phyloP scores from a whole-genome alignment of 2,329 filamentous ascomycete genomes.

The Chaetomiaceae sp. region DNA sequence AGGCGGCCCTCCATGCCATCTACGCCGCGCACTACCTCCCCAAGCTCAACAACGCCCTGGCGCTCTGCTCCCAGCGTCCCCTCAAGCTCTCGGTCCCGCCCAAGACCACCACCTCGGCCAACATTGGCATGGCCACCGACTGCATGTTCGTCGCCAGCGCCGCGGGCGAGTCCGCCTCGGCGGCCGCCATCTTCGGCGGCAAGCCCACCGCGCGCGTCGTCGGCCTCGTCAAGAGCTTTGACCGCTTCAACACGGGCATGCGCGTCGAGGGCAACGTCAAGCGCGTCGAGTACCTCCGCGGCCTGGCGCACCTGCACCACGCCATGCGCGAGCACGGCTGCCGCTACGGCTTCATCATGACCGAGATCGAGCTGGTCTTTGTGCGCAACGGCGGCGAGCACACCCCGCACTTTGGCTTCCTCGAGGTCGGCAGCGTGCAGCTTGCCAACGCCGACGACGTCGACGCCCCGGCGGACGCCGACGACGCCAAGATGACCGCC shows the following conservation, averaged over 20 bases:
- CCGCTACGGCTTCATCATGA: slow-evolving; percentile 93
- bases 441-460: slow-evolving; percentile 38
- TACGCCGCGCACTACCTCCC: slow-evolving; percentile 75
- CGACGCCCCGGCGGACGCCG: slow-evolving; percentile 17
- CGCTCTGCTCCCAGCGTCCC: slow-evolving; percentile 66
- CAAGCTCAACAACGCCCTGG: slow-evolving; percentile 80
- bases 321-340: slow-evolving; percentile 91
- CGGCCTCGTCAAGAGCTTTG: slow-evolving; percentile 82
- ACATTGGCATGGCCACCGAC: slow-evolving; percentile 34
- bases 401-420: slow-evolving; percentile 80
- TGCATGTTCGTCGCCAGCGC: slow-evolving; percentile 61
- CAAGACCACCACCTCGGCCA: slow-evolving; percentile 35
- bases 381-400: slow-evolving; percentile 72
- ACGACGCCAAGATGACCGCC: slow-evolving; percentile 56
- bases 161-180: slow-evolving; percentile 52
- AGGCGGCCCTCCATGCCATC: slow-evolving; percentile 68
- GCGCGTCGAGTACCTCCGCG: slow-evolving; percentile 83
- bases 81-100: slow-evolving; percentile 48
- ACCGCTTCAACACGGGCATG: slow-evolving; percentile 95
- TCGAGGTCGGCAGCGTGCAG: slow-evolving; percentile 67
- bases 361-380: slow-evolving; percentile 89
- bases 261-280: slow-evolving; percentile 78
- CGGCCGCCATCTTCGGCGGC: slow-evolving; percentile 47
- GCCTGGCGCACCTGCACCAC: slow-evolving; percentile 79
- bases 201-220: slow-evolving; percentile 45